Base-by-base conservation (phyloP, 75 land plant genomes). In the Gnetum montanum region DNA sequence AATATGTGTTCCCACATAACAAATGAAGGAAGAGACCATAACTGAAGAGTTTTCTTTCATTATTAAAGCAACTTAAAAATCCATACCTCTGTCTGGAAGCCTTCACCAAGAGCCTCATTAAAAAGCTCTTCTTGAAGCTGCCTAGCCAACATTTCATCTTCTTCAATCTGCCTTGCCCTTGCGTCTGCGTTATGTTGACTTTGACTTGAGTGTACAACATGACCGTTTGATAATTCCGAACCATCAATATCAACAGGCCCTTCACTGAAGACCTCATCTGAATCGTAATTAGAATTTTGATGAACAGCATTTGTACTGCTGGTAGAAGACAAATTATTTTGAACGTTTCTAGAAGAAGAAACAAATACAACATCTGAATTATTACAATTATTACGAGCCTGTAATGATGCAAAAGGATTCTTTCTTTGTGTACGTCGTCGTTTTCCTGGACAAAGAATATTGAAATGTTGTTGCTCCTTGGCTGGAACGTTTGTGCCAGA, bases 101-200 rank as follows among this genome's bases (percentile, higher is more conserved):
- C 31, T 49, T 41, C 44, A 47, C 49, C 51, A 4, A 59, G 62
- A 15, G 30, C 33, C 43, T 84, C 83, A 29, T 54, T 46, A 67
- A 61, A 57, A 34, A 79, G 60, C 37, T 80, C 73, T 44, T 84
- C 88, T 49, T 84, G 83, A 34, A 84, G 83, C 64, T 72, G 74
- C 31, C 74, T 74, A 45, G 88, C 88, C 65, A 84, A 54, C 8
- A 54, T 36, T 59, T 84, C 83, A 68, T 84, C 88, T 46, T 70
- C 65, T 66, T 75, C 88, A 8, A 84, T 19, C 63, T 84, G 84
- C 48, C 74, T 66, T 22, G 69, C 73, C 61, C 68, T 75, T 7
- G 51, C 71, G 44, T 37, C 67, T 24, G 68, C 43, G 16, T 65
- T 56, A 8, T 57, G 48, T 52, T 56, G 28, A 58, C 36, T 33